Conservation (phyloP, 2,329 filamentous ascomycete species). For the Neonectria faginata region DNA sequence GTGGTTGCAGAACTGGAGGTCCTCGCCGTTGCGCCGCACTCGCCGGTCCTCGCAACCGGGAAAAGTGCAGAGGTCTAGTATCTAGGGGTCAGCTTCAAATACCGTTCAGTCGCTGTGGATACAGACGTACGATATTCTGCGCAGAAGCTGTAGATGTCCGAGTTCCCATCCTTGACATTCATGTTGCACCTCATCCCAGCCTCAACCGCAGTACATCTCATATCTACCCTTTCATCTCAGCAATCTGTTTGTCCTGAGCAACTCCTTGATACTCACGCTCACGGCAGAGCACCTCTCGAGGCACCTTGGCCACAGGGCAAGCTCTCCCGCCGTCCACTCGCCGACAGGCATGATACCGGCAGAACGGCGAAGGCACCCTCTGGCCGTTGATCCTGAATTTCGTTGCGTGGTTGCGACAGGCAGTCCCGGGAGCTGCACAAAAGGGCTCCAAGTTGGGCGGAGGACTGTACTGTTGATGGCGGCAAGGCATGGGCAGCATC, state of each 20-base stretch:
- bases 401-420: constrained; percentile 36
- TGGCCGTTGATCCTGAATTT: constrained; percentile 32
- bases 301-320: constrained; percentile 40
- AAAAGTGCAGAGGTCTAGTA: constrained; percentile 46
- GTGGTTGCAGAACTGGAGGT: constrained; percentile 43
- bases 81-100: constrained; percentile 11
- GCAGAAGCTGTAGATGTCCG: constrained; percentile 38
- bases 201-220: constrained; percentile 40
- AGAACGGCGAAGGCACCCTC: constrained; percentile 37
- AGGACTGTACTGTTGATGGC: background rate
- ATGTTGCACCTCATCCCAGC: constrained; percentile 39
- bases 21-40: constrained; percentile 32
- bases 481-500: constrained; percentile 1
- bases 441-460: constrained; percentile 2
- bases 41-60: constrained; percentile 41
- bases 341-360: constrained; percentile 44
- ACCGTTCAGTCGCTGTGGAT: no score
- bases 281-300: constrained; percentile 37
- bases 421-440: constrained; percentile 41
- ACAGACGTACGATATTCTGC: constrained; percentile 40
- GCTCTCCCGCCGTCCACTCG: constrained; percentile 38
- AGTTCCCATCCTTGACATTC: constrained; percentile 38
- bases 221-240: constrained; percentile 34
- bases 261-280: constrained; percentile 37
- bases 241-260: background rate